These are phyloP conservation scores for Gleditsia sinensis DNA, from an alignment of 306 rosid genomes.

Conservation along the genomic window DNA sequence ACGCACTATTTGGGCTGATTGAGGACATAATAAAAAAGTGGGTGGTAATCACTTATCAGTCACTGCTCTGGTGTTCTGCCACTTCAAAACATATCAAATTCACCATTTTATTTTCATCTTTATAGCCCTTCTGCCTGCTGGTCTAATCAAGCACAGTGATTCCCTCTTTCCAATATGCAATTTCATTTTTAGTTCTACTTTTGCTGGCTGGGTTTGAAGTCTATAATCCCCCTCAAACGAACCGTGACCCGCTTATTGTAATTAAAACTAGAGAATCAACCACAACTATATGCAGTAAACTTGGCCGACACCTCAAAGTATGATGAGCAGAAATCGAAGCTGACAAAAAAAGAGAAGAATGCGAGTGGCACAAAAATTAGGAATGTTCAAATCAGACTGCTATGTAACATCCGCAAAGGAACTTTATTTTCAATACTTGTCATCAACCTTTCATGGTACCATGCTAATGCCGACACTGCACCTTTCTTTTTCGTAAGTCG, in stretches of 20 bases:
- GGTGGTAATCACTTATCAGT: slow-evolving; percentile 24
- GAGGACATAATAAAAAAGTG: slow-evolving; percentile 27
- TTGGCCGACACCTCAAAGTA: not conserved
- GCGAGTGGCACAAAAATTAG: slow-evolving; percentile 38
- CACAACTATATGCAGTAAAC: not conserved
- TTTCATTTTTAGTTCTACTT: too few species aligned
- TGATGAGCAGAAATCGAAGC: not conserved
- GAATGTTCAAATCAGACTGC: slow-evolving; percentile 33
- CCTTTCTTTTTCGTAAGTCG: slow-evolving; percentile 33
- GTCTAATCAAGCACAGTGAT: not conserved
- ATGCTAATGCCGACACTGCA: slow-evolving; percentile 43
- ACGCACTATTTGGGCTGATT: not conserved
- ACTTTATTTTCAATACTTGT: slow-evolving; percentile 42
- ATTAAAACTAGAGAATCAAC: not conserved
- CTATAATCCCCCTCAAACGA: too few species aligned
- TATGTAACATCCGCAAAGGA: slow-evolving; percentile 26
- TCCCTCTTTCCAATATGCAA: too few species aligned
- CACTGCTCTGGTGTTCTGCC: not conserved
- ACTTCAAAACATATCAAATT: slow-evolving; percentile 18
- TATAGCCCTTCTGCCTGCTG: not conserved
- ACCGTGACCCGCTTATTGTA: too few species aligned
- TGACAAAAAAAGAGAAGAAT: slow-evolving; percentile 35
- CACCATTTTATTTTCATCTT: not conserved
- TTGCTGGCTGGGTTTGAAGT: not conserved
- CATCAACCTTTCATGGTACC: slow-evolving; percentile 36